phyloP scores from a whole-genome alignment of 768 basidiomycete species.

The Exidia glandulosa region DNA sequence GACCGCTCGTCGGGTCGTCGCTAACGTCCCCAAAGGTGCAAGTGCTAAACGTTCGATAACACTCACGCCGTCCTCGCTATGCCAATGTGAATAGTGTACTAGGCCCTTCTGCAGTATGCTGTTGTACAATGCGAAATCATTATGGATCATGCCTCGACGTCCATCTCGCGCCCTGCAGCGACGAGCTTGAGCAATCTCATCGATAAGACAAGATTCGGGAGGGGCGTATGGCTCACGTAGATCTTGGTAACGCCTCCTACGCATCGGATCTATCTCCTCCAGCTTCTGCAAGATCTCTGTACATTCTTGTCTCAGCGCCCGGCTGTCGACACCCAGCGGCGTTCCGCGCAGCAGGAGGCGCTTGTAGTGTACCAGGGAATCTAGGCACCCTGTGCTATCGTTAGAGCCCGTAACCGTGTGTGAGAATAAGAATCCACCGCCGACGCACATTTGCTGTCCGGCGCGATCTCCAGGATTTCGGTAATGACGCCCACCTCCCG shows the following conservation, averaged over 20 bases:
- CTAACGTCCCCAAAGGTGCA: conserved; percentile 27
- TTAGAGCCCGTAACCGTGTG: conserved; percentile 1
- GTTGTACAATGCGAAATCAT: not conserved
- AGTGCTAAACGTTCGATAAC: conserved; percentile 29
- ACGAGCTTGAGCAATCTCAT: conserved; percentile 25
- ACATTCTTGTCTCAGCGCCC: conserved; percentile 32
- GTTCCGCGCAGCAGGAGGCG: conserved; percentile 40
- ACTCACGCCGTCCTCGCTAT: not conserved
- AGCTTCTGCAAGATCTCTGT: conserved; percentile 44
- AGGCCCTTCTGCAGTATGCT: not conserved
- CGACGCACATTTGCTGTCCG: conserved; percentile 80
- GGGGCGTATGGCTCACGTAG: conserved; percentile 25
- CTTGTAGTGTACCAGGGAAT: conserved; percentile 80
- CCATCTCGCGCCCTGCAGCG: not conserved
- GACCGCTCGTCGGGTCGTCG: not conserved
- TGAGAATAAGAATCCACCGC: not conserved
- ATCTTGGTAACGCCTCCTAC: conserved; percentile 58
- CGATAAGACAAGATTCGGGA: not conserved
- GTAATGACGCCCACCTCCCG: conserved; percentile 71
- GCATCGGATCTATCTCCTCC: conserved; percentile 49
- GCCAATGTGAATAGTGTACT: not conserved
- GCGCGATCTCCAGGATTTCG: conserved; percentile 78
- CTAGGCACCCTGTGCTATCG: conserved; percentile 74
- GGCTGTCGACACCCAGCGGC: conserved; percentile 20
- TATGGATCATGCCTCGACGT: conserved; percentile 19